Conservation (phyloP, 116 monocot species). For the Iris pallida region DNA sequence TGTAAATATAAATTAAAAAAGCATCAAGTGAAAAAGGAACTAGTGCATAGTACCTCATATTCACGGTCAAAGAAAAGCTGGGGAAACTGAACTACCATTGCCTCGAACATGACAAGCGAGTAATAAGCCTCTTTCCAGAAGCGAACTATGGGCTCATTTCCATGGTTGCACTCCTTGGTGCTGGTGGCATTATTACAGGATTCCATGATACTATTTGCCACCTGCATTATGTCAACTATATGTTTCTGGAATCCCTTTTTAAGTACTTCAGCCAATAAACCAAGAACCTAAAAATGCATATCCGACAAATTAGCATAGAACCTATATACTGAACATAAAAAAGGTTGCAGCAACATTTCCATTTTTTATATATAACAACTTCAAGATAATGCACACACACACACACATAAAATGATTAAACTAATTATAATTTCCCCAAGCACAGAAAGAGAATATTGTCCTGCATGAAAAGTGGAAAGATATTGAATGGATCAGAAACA, state of each 20-base stretch:
- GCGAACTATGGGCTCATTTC: slow-evolving; percentile 25
- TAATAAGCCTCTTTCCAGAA: slow-evolving; percentile 73
- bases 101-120: slow-evolving; percentile 76
- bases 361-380: not conserved
- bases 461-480: too few species aligned
- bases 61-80: slow-evolving; percentile 42
- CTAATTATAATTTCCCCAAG: too few species aligned
- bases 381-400: not conserved
- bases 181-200: slow-evolving; percentile 28
- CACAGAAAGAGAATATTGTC: too few species aligned
- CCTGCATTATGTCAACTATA: slow-evolving; percentile 31
- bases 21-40: not conserved
- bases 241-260: slow-evolving; percentile 49
- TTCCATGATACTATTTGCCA: slow-evolving; percentile 48
- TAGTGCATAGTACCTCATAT: slow-evolving; percentile 32
- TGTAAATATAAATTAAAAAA: too few species aligned
- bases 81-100: slow-evolving; percentile 55
- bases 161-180: slow-evolving; percentile 9
- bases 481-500: too few species aligned
- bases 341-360: not conserved
- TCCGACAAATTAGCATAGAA: not conserved
- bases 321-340: not conserved
- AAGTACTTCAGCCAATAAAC: slow-evolving; percentile 59
- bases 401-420: too few species aligned
- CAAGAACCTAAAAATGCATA: slow-evolving; percentile 49